Evolutionary conservation across 306 rosid genomes (phyloP).

Genomic region (Quercus bicolor): DNA sequence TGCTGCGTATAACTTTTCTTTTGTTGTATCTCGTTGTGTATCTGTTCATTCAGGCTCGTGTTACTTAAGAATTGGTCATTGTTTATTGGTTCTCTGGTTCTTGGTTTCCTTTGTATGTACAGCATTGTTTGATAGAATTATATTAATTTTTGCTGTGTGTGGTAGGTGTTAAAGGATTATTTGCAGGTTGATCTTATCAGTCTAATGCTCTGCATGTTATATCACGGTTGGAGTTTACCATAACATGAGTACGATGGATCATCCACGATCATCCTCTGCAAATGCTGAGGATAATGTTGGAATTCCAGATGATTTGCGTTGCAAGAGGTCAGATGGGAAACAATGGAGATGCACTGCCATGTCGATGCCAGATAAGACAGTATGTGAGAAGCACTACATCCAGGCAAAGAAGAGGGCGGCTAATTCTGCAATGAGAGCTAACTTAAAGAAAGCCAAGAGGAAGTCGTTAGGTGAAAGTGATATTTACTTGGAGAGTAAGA

Average conservation of each 20-base stretch:
- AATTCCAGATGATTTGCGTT: slow-evolving; percentile 89
- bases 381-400: slow-evolving; percentile 95
- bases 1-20: neutral
- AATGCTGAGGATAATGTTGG: slow-evolving; percentile 71
- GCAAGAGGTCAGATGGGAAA: slow-evolving; percentile 97
- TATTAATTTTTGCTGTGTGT: neutral
- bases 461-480: slow-evolving; percentile 64
- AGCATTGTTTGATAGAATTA: neutral
- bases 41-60: neutral
- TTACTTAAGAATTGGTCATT: neutral
- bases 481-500: slow-evolving; percentile 59
- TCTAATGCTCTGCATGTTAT: neutral
- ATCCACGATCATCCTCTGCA: slow-evolving; percentile 38
- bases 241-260: slow-evolving; percentile 46
- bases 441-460: slow-evolving; percentile 81
- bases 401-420: slow-evolving; percentile 98
- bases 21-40: neutral
- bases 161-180: neutral
- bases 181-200: neutral
- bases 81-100: neutral
- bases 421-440: slow-evolving; percentile 97
- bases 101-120: neutral
- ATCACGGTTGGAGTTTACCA: neutral
- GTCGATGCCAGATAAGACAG: slow-evolving; percentile 99
- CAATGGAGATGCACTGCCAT: slow-evolving; percentile 97